Percentiles rank a stretch among this genome's conserved stretches.
phyloP scores from a whole-genome alignment of 495 filamentous ascomycete species.

The Choiromyces venosus region DNA sequence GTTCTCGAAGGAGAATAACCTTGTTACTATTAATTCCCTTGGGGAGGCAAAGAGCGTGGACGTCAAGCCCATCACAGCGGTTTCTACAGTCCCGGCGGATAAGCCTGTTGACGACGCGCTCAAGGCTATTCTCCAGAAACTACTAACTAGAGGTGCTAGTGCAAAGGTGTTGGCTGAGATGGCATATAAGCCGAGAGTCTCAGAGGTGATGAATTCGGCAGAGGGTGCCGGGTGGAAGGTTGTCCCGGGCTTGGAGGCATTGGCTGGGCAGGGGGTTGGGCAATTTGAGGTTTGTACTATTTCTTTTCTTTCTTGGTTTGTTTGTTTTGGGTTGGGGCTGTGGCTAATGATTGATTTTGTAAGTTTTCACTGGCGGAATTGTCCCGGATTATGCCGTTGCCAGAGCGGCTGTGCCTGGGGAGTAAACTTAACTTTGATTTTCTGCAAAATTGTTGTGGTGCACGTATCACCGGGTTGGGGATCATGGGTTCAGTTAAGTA shows the following conservation, averaged over 20 bases:
- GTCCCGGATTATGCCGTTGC: slow-evolving; percentile 33
- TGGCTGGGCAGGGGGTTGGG: slow-evolving; percentile 62
- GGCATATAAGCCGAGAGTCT: slow-evolving; percentile 86
- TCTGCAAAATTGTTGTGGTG: background rate
- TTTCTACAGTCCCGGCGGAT: slow-evolving; percentile 88
- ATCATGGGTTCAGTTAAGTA: background rate
- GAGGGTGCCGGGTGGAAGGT: slow-evolving; percentile 75
- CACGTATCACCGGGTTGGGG: background rate
- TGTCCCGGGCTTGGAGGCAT: slow-evolving; percentile 80
- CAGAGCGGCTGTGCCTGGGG: slow-evolving; percentile 33
- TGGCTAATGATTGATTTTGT: background rate
- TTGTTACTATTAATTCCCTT: slow-evolving; percentile 57
- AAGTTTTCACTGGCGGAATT: slow-evolving; percentile 40
- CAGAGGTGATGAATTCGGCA: slow-evolving; percentile 79
- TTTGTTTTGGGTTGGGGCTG: background rate
- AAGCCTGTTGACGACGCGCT: slow-evolving; percentile 70
- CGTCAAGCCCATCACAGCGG: slow-evolving; percentile 61
- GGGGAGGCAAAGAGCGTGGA: slow-evolving; percentile 50
- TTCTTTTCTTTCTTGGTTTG: no score
- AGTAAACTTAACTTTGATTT: background rate
- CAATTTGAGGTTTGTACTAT: slow-evolving; percentile 39
- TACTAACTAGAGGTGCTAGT: slow-evolving; percentile 55
- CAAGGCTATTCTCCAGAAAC: slow-evolving; percentile 58
- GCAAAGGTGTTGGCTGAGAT: slow-evolving; percentile 75
- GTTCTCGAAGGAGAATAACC: slow-evolving; percentile 71